Evolutionary conservation across 768 basidiomycete species (phyloP), one percentile per base, ranked within the genome.

Genomic region (Paxillus rubicundulus): DNA sequence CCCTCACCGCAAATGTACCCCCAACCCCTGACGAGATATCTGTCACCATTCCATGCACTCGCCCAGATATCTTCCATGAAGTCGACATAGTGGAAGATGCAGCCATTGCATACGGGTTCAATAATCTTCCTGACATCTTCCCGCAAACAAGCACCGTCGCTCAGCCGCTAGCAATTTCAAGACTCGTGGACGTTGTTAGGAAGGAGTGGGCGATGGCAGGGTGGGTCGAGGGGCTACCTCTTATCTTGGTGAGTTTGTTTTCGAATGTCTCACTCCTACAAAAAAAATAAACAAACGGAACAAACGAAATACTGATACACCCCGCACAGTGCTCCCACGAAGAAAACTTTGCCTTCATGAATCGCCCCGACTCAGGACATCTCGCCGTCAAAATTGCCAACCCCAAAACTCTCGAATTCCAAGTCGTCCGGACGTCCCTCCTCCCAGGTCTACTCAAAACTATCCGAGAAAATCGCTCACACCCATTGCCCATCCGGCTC

Each of bases 31-130:
- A 98, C 62, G 79, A 82, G 60, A 76, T 99, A 39, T 61, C 78
- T 16, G 86, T 98, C 24, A 73, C 82, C 32, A 79, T 99, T 43
- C 96, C 97, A 5, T 78, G 89, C n/a, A 98, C 94, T n/a, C 84
- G 97, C 34, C 94, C 97, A 1, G 97, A 99, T 66, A 98, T 99
- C 59, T 75, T 99, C 49, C 97, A 99, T 67, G 94, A 98, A 69
- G 97, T 95, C 64, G 97, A 99, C 67, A 82, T 98, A 66, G 89
- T 99, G 86, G 97, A 99, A 67, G 97, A 99, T 58, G 92, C 88
- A 2, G 97, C 97, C 9, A 91, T 99, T 58, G 97, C 94, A 1
- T 97, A 95, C 65, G 97, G 97, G 2, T 98, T 93, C 78, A 98
- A 99, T 75, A 97, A 96, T 62, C 79, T 99, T 24, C 91, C 92